Base-by-base conservation (phyloP, 495 filamentous ascomycete species). In the Achaetomiella virescens region DNA sequence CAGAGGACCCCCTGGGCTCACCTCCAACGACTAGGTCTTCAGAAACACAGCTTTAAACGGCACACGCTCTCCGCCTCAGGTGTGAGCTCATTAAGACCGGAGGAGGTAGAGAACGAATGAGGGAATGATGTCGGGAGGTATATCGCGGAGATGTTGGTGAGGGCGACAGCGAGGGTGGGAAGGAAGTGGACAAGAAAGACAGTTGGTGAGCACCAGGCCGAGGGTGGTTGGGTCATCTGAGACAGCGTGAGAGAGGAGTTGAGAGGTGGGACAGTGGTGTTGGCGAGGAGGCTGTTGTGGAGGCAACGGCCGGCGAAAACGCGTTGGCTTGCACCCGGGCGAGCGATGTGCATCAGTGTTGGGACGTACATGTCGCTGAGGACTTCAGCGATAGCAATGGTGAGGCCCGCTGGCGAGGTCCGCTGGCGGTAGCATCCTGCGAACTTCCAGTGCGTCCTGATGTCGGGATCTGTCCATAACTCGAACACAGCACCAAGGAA, bases 151-250 rank as follows among this genome's bases (percentile, higher is more conserved):
- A 72, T 43, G 38, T 70, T 70, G 35, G 55, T 60, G 18, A 70
- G 59, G 11, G 64, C 72, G 6, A 72, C 61, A 0, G 64, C 61
- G 15, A 67, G 54, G 48, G 64, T 61, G 21, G 74, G 49, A 47
- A 78, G 63, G 48, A 76, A 66, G 5, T 74, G 78, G 22, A 76
- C 70, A 58, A 62, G 70, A 75, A 41, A 79, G 66, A 75, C 76
- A 82, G 22, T 64, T 52, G 1, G 64, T 58, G 21, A 83, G 65
- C 11, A 66, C 62, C 1, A 82, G 66, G 0, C 77, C 79, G 0
- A 76, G 74, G 9, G 64, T 64, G 18, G 48, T 48, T 4, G 46
- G 15, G 47, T 73, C 65, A n/a, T 67, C 65, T 38, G 63, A 57
- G 31, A 81, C 62, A 6, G n/a, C n/a, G 69, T 72, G 3, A 79